Conservation (phyloP, 352 stramenopile genomes). For the Vaucheria bursata region DNA sequence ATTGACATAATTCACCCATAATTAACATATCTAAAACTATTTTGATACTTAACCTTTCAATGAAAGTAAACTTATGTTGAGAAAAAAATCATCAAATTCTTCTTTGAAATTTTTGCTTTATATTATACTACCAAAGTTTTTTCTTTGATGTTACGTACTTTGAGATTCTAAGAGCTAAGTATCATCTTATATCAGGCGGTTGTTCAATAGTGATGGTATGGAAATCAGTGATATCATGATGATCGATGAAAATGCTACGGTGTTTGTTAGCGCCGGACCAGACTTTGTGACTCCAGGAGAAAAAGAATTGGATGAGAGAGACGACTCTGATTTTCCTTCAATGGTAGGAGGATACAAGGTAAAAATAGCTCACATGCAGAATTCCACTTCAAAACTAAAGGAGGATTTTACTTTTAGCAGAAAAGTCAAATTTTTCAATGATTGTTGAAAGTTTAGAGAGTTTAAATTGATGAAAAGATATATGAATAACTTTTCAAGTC, state of each 20-base stretch:
- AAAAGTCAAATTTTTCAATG: not conserved
- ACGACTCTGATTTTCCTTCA: slow-evolving; percentile 53
- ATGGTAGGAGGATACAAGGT: slow-evolving; percentile 66
- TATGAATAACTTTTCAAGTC: no score
- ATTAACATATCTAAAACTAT: no score
- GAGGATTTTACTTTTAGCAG: not conserved
- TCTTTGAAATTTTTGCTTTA: not conserved
- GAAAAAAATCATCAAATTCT: not conserved
- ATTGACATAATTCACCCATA: no score
- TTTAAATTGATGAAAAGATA: no score
- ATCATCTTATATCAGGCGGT: no score
- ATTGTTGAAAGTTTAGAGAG: no score
- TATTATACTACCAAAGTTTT: not conserved
- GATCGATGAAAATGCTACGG: slow-evolving; percentile 76
- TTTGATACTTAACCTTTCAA: no score
- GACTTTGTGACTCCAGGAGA: slow-evolving; percentile 63
- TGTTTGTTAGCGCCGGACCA: slow-evolving; percentile 69
- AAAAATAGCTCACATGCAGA: not conserved
- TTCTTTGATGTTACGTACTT: no score
- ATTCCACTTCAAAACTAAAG: not conserved
- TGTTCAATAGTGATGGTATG: slow-evolving; percentile 50
- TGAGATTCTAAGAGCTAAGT: no score
- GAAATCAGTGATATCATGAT: slow-evolving; percentile 77
- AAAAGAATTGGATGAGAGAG: slow-evolving; percentile 52
- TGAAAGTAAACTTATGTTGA: not conserved